Evolutionary conservation across 495 filamentous ascomycete species (phyloP).

Genomic region (Apodospora peruviana): DNA sequence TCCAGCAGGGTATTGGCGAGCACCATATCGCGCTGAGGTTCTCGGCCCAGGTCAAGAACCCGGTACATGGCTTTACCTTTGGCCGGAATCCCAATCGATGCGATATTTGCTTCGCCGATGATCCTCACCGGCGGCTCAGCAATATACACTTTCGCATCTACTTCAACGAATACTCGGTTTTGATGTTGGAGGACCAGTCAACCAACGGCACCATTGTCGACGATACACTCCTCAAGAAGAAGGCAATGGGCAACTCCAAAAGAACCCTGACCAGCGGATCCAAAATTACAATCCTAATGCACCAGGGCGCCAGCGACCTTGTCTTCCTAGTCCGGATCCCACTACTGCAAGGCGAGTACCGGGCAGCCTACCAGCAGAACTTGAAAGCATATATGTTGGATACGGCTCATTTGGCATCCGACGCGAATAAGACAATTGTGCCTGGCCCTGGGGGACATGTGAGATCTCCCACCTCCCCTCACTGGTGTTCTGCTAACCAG

Average conservation of each 20-base stretch:
- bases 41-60: conserved; percentile 61
- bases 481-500: neutral
- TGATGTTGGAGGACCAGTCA: conserved; percentile 89
- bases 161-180: conserved; percentile 65
- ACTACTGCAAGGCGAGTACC: conserved; percentile 50
- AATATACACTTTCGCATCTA: conserved; percentile 91
- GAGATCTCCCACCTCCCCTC: conserved; percentile 5
- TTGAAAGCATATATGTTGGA: conserved; percentile 46
- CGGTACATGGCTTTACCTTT: conserved; percentile 70
- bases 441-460: conserved; percentile 44
- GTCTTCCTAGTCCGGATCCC: conserved; percentile 86
- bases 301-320: conserved; percentile 43
- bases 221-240: conserved; percentile 49
- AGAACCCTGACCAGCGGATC: conserved; percentile 68
- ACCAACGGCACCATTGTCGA: conserved; percentile 92
- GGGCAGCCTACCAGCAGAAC: conserved; percentile 55
- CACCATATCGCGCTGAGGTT: conserved; percentile 75
- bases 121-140: conserved; percentile 62
- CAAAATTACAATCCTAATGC: conserved; percentile 63
- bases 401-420: conserved; percentile 11
- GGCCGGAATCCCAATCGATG: conserved; percentile 66
- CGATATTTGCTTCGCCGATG: conserved; percentile 63
- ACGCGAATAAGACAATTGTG: conserved; percentile 35
- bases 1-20: conserved; percentile 43
- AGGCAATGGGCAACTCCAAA: conserved; percentile 33